These are phyloP conservation scores for Silene conica DNA, from an alignment of 148 eudicot species.

Conservation along the genomic window DNA sequence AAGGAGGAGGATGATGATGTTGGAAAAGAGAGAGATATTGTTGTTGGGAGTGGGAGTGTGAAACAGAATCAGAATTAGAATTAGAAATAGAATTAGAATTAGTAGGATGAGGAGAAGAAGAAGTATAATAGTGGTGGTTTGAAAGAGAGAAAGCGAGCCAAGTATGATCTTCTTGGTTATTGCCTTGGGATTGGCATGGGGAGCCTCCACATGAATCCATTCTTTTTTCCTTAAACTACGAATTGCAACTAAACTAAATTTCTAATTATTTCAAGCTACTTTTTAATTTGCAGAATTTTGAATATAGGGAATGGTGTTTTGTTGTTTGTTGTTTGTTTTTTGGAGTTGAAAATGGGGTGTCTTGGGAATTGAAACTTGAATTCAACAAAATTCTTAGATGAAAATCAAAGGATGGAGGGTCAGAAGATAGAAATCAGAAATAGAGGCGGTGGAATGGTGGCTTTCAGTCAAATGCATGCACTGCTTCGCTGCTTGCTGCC, in stretches of 20 bases:
- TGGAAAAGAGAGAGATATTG: constrained; percentile 22
- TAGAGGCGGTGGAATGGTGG: constrained; percentile 23
- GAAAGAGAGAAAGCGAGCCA: constrained; percentile 32
- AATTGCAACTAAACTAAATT: background rate
- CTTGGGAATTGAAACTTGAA: constrained; percentile 26
- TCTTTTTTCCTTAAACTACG: background rate
- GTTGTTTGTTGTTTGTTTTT: background rate
- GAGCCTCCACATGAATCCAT: constrained; percentile 24
- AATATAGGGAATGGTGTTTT: background rate
- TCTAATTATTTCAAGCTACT: background rate
- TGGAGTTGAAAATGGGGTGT: constrained; percentile 5
- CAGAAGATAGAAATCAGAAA: constrained; percentile 27
- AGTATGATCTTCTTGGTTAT: constrained; percentile 21
- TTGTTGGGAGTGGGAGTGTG: constrained; percentile 2
- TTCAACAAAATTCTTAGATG: background rate
- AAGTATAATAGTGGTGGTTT: constrained; percentile 23
- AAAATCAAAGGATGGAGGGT: background rate
- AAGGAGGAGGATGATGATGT: constrained; percentile 19
- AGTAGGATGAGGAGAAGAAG: constrained; percentile 21
- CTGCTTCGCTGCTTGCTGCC: too few relatives aligned
- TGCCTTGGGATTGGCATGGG: constrained; percentile 5
- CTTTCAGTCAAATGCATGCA: constrained; percentile 4
- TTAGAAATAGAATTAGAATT: too few relatives aligned
- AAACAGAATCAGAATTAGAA: constrained; percentile 38
- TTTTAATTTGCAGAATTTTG: constrained; percentile 7